phyloP scores from a whole-genome alignment of 2,329 filamentous ascomycete species.

The Colletotrichum musicola region DNA sequence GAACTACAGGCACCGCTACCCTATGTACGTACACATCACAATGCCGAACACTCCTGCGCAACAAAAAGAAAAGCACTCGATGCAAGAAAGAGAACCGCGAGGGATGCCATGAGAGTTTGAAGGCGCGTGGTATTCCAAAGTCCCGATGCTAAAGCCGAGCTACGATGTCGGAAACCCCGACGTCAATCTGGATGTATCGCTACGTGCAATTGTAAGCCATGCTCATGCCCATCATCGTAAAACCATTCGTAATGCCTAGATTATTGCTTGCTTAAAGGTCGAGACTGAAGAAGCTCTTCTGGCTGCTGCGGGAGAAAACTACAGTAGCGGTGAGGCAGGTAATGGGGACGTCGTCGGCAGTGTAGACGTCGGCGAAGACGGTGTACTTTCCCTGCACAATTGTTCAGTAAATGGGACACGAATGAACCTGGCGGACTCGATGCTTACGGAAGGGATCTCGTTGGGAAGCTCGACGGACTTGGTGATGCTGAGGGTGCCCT shows the following conservation, averaged over 20 bases:
- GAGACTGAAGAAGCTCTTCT: constrained; percentile 49
- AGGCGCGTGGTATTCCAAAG: constrained; percentile 20
- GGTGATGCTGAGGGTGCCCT: constrained; percentile 78
- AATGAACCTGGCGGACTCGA: not conserved
- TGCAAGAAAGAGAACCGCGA: not conserved
- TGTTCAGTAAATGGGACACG: constrained; percentile 40
- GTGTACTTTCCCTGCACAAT: constrained; percentile 83
- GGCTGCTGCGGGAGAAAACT: constrained; percentile 64
- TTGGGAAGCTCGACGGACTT: constrained; percentile 89
- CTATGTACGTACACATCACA: constrained; percentile 36
- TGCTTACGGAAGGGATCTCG: constrained; percentile 88
- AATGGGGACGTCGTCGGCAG: constrained; percentile 77
- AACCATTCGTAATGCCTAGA: constrained; percentile 24
- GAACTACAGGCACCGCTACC: constrained; percentile 32
- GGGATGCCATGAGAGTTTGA: constrained; percentile 7
- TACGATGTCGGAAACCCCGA: constrained; percentile 22
- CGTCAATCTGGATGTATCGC: constrained; percentile 30
- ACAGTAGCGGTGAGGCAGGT: constrained; percentile 88
- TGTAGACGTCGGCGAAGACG: constrained; percentile 88
- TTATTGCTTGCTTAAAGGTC: constrained; percentile 52
- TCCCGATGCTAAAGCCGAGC: constrained; percentile 36
- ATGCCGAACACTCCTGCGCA: constrained; percentile 36
- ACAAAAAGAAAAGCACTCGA: constrained; percentile 7
- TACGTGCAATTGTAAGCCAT: constrained; percentile 35
- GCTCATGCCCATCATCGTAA: constrained; percentile 34